A percentile compares a stretch with the other conserved stretches of the same genome.
Evolutionary conservation across 2,329 filamentous ascomycete species (phyloP).

Genomic region (Phoma sp.): DNA sequence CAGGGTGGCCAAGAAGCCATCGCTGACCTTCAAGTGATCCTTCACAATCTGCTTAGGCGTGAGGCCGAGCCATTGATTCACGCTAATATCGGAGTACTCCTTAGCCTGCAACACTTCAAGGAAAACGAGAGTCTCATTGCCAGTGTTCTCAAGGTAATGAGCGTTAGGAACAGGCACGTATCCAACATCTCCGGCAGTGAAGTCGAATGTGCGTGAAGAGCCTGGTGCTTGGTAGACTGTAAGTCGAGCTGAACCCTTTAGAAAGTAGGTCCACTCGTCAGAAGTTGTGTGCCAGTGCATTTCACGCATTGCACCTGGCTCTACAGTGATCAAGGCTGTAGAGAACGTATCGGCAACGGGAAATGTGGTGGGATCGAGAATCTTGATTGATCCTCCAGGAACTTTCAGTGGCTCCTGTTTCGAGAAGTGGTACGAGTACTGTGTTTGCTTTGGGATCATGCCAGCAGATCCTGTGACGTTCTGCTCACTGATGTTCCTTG

Average conservation of each 20-base stretch:
- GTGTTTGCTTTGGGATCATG: constrained; percentile 34
- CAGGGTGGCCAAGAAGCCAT: constrained; percentile 37
- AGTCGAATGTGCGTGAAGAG: constrained; percentile 64
- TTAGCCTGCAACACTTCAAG: constrained; percentile 66
- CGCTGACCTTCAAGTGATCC: constrained; percentile 39
- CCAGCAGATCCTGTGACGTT: constrained; percentile 55
- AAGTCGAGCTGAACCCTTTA: constrained; percentile 63
- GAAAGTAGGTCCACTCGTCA: constrained; percentile 69
- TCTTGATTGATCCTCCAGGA: constrained; percentile 66
- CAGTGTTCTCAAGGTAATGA: constrained; percentile 70
- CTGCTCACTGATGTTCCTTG: constrained; percentile 48
- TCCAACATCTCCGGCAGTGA: constrained; percentile 65
- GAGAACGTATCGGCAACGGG: constrained; percentile 64
- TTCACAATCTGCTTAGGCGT: constrained; percentile 52
- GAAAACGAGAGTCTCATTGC: constrained; percentile 64
- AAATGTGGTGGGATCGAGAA: constrained; percentile 65
- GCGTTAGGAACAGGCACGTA: constrained; percentile 64
- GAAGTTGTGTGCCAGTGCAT: constrained; percentile 69
- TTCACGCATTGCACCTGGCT: constrained; percentile 70
- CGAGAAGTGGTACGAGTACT: constrained; percentile 55
- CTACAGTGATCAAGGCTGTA: constrained; percentile 63
- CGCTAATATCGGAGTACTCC: constrained; percentile 62
- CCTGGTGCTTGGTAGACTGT: constrained; percentile 63
- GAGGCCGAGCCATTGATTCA: constrained; percentile 66
- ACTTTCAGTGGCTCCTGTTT: constrained; percentile 59